Evolutionary conservation across 2,329 filamentous ascomycete species (phyloP), one percentile per base, ranked within the genome.

Genomic region (Tolypocladium tropicale): DNA sequence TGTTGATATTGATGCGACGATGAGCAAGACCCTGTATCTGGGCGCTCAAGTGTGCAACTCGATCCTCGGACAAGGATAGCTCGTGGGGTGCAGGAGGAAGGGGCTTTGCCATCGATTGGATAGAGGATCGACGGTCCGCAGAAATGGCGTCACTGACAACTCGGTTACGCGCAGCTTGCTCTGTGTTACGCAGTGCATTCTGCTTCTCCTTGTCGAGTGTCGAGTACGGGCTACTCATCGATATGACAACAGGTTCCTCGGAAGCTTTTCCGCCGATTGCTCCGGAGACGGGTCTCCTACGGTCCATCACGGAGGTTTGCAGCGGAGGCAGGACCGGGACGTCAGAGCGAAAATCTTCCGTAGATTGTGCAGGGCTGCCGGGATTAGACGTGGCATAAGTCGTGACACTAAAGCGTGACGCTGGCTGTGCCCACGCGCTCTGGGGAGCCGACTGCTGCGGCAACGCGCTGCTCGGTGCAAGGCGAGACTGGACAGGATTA

Each of bases 1-100:
- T 83, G 66, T 82, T 80, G 64, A 93, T 82, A 70, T 92, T 93
- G 58, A 79, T 76, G 55, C 85, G 82, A 49, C 88, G 82, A 65
- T 88, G 83, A 1, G 76, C 75, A 9, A 94, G 78, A 52, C 81
- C 78, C 46, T 84, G 77, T 33, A 89, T 80, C 63, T 83, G 80
- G 5, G 84, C 82, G 64, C 87, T 82, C 28, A 94, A 77, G 58
- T 80, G 77, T 11, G 82, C 78, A 18, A 93, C 81, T 32, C 85
- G 85, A 65, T 86, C 84, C 37, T 80, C 76, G 2, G 82, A 76
- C 6, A 79, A 74, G 10, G 68, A 64, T 23, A 78, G 68, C 67
- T 89, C 84, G 4, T 82, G 79, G 1, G 86, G 85, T 11, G 82
- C 77, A 28, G 76, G 77, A 34, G 84, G 83, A 0, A 88, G 78